Base-by-base conservation (phyloP, 1,139 yeast genomes). In the Maudiozyma humilis region DNA sequence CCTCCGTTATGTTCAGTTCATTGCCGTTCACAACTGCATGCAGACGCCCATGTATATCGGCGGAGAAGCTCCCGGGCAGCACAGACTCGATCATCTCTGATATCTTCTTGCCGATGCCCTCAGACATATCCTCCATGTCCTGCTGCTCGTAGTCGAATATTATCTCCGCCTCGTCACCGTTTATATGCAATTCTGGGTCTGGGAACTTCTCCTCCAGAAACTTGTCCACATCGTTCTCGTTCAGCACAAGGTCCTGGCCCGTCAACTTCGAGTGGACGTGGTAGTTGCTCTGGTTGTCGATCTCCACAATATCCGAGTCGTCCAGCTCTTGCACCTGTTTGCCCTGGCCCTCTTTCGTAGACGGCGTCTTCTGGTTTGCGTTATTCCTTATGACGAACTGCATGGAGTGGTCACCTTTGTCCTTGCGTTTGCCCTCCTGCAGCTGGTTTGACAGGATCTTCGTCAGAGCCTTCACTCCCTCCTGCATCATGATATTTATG, bases 401-500 rank as follows among this genome's bases (percentile, higher is more conserved):
- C 58, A 57, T 51, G 3, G 59, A 49, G 35, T 50, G 51, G 16
- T 53, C 51, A 8, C 46, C 38, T 30, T 50, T 47, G 13, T 51
- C 48, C 40, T 49, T 44, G n/a, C 47, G 51, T 18, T 54, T 51
- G 29, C 54, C 48, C 32, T 56, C 62, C 41, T 57, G 59, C 19
- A 58, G 37, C 43, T 56, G 63, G 30, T 52, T 52, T 4, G 59
- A 50, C 31, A 60, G 46, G 17, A 58, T 55, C 42, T 53, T 57
- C 1, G 60, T 55, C 18, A 60, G 37, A 1, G 63, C 63, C 38
- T 60, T 59, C 14, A 60, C 62, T 37, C 64, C 64, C 45, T 60
- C 61, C 48, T 57, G 62, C 62, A 60, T 59, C 63, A 60, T 59
- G 17, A 56, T 50, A 43, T 57, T 55, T 27, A 60, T 51, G 32